phyloP scores from a whole-genome alignment of 1,284 basidiomycete genomes.

The Apiotrichum gracile region DNA sequence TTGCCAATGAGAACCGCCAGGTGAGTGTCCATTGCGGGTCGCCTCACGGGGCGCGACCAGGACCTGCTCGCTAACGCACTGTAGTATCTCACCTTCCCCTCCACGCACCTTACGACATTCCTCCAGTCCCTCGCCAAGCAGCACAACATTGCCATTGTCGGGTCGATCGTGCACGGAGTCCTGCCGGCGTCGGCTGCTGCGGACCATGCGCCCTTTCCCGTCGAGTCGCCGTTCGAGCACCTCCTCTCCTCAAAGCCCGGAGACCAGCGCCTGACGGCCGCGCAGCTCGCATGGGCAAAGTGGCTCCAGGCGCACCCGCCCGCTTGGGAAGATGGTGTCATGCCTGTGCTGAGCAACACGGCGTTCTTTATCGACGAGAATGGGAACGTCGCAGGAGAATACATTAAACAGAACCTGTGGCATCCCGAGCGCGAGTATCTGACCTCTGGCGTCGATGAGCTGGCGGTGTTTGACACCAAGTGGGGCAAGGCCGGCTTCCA shows the following conservation, averaged over 20 bases:
- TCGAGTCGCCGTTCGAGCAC: conserved; percentile 27
- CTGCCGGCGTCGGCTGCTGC: conserved; percentile 4
- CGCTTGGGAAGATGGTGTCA: neutral
- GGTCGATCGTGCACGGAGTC: conserved; percentile 37
- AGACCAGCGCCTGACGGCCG: neutral
- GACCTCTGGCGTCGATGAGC: conserved; percentile 29
- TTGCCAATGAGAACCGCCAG: conserved; percentile 33
- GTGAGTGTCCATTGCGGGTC: conserved; percentile 20
- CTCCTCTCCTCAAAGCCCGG: conserved; percentile 16
- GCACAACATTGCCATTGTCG: conserved; percentile 31
- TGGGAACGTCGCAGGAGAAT: conserved; percentile 30
- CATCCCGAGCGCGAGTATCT: conserved; percentile 46
- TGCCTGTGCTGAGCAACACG: conserved; percentile 26
- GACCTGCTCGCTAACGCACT: neutral
- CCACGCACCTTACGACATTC: conserved; percentile 23
- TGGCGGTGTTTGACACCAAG: conserved; percentile 39
- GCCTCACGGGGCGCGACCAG: neutral
- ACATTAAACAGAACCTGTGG: conserved; percentile 46
- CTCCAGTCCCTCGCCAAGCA: conserved; percentile 26
- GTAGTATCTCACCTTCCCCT: conserved; percentile 40
- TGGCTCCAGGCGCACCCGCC: conserved; percentile 22
- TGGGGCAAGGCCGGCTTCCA: conserved; percentile 43
- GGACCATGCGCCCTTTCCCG: conserved; percentile 18
- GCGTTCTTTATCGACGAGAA: conserved; percentile 42
- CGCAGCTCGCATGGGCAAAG: conserved; percentile 25